Percentiles rank a stretch among this genome's conserved stretches.
Evolutionary conservation across 139 green algal genomes (phyloP).

Genomic region (Volvox africanus): DNA sequence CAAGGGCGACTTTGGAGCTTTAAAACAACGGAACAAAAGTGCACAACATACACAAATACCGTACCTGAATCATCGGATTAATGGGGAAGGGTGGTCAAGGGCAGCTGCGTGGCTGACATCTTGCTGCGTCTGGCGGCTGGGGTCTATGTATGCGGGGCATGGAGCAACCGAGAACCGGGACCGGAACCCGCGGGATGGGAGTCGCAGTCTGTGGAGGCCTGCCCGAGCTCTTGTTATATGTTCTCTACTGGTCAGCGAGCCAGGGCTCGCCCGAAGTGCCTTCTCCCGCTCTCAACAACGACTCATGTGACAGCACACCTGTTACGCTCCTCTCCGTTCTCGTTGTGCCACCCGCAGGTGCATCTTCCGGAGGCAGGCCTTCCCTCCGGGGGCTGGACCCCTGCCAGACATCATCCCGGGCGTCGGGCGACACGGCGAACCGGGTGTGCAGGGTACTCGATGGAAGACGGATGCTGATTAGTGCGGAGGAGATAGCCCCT

Average conservation of each 20-base stretch:
- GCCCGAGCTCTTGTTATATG: background rate
- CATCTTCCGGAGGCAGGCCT: constrained; percentile 37
- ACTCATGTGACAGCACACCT: no score
- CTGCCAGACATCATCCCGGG: constrained; percentile 32
- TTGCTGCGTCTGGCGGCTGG: no score
- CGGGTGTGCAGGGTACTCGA: background rate
- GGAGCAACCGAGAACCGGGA: background rate
- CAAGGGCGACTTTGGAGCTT: no score
- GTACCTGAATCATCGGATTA: no score
- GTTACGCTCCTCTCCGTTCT: background rate
- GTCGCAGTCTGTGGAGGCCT: no score
- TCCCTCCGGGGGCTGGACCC: constrained; percentile 43
- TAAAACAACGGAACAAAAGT: no score
- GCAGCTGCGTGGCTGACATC: no score
- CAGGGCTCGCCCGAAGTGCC: no score
- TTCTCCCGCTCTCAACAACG: background rate
- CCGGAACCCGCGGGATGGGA: background rate
- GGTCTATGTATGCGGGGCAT: no score
- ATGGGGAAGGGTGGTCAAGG: no score
- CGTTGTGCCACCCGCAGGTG: background rate
- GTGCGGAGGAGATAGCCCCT: no score
- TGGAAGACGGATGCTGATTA: background rate
- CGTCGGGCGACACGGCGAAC: background rate
- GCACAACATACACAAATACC: no score
- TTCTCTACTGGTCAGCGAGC: background rate